Evolutionary conservation across 495 filamentous ascomycete genomes (phyloP).

Genomic region (Sphaerosporella brunnea): DNA sequence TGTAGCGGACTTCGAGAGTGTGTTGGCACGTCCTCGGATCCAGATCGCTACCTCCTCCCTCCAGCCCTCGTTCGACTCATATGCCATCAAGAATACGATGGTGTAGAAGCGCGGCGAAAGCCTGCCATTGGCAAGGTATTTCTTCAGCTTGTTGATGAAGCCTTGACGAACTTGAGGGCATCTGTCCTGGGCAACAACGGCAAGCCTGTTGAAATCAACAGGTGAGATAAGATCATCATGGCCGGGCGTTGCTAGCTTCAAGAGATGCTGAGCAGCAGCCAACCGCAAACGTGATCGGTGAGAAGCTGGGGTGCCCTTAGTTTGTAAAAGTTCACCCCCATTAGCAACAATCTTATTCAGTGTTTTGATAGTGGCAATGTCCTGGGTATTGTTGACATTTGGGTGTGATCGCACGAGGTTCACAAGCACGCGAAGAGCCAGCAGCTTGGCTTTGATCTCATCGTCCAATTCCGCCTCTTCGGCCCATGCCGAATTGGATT

Average conservation of each 20-base stretch:
- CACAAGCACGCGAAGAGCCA: conserved; percentile 75
- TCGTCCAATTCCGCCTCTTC: conserved; percentile 51
- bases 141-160: conserved; percentile 72
- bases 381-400: background rate
- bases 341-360: conserved; percentile 44
- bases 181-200: conserved; percentile 60
- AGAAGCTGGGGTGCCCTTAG: conserved; percentile 28
- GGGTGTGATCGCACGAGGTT: conserved; percentile 53
- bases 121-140: conserved; percentile 52
- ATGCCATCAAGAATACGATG: conserved; percentile 74
- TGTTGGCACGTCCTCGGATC: conserved; percentile 57
- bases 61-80: conserved; percentile 55
- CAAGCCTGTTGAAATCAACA: conserved; percentile 58
- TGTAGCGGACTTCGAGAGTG: conserved; percentile 30
- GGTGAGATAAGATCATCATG: conserved; percentile 62
- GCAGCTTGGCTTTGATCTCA: conserved; percentile 66
- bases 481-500: conserved; percentile 44
- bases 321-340: conserved; percentile 62
- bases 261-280: conserved; percentile 57
- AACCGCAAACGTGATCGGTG: conserved; percentile 67
- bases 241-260: conserved; percentile 65
- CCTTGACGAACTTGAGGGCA: conserved; percentile 52
- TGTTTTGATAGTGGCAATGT: conserved; percentile 43
- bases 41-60: conserved; percentile 63
- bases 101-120: conserved; percentile 68